Percentiles rank a stretch among this genome's conserved stretches.
phyloP scores from a whole-genome alignment of 2,329 filamentous ascomycete species.

The Colletotrichum paranaense region DNA sequence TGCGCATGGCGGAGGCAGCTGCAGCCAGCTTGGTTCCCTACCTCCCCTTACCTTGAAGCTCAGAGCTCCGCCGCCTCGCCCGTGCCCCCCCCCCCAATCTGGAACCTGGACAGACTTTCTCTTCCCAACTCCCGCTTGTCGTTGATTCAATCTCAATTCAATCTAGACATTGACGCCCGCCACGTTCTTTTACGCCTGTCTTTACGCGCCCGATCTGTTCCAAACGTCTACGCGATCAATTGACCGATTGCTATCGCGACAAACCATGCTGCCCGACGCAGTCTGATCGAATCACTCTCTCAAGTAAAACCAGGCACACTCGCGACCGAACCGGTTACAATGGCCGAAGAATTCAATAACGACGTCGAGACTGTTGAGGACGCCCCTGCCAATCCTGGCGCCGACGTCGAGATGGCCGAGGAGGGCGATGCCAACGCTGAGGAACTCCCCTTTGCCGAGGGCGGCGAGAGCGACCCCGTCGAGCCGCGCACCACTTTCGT shows the following conservation, averaged over 20 bases:
- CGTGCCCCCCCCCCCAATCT: not conserved
- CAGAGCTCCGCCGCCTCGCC: not conserved
- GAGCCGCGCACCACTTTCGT: slow-evolving; percentile 59
- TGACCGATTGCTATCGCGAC: not conserved
- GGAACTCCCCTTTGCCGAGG: slow-evolving; percentile 52
- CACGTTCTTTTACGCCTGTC: slow-evolving; percentile 7
- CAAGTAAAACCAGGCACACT: not conserved
- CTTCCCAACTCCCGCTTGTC: not conserved
- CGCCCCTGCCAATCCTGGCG: slow-evolving; percentile 41
- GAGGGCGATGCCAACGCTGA: slow-evolving; percentile 43
- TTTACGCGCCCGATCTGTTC: not conserved
- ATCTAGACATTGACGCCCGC: not conserved
- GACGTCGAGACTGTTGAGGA: slow-evolving; percentile 44
- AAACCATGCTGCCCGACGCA: not conserved
- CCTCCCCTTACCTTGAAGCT: not conserved
- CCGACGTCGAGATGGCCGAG: slow-evolving; percentile 53
- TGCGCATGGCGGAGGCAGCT: not conserved
- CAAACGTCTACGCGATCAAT: not conserved
- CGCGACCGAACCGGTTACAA: slow-evolving; percentile 2
- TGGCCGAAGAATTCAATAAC: slow-evolving; percentile 35
- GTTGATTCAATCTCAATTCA: not conserved
- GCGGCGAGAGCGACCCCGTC: slow-evolving; percentile 46
- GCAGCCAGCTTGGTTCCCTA: not conserved
- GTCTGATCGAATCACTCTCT: not conserved
- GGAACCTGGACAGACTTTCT: not conserved